Conservation (phyloP, 2,329 filamentous ascomycete species). For the Nothopassalora personata region DNA sequence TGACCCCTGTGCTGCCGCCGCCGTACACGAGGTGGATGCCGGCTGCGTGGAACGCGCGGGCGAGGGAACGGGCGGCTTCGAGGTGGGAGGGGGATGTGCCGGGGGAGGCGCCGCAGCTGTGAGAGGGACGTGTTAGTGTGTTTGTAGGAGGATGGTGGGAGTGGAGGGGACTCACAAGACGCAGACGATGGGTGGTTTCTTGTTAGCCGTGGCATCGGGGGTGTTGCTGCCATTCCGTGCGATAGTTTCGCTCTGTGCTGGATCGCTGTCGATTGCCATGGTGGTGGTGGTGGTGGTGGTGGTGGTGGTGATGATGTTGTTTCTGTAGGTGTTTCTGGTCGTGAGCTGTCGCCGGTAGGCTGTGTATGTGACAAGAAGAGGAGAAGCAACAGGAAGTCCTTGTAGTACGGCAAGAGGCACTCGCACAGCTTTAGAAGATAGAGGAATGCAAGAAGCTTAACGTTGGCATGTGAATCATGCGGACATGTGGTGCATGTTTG, state of each 20-base stretch:
- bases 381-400: neutral
- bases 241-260: neutral
- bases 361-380: neutral
- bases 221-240: constrained; percentile 9
- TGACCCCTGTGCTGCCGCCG: constrained; percentile 87
- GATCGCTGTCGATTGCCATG: constrained; percentile 5
- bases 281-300: neutral
- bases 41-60: constrained; percentile 64
- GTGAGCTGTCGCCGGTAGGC: neutral
- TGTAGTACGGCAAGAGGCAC: neutral
- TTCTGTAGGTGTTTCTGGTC: neutral
- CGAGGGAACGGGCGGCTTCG: constrained; percentile 71
- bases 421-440: neutral
- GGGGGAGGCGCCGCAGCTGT: constrained; percentile 71
- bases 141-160: neutral
- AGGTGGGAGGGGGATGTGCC: constrained; percentile 71
- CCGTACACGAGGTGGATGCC: constrained; percentile 87
- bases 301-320: neutral
- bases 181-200: constrained; percentile 64
- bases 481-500: neutral
- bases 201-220: constrained; percentile 2
- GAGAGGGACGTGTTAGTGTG: constrained; percentile 4
- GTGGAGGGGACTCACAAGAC: constrained; percentile 61
- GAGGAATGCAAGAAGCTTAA: neutral
- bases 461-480: constrained; percentile 4